phyloP scores from a whole-genome alignment of 345 rosid genomes.

The Euphorbia peplus region DNA sequence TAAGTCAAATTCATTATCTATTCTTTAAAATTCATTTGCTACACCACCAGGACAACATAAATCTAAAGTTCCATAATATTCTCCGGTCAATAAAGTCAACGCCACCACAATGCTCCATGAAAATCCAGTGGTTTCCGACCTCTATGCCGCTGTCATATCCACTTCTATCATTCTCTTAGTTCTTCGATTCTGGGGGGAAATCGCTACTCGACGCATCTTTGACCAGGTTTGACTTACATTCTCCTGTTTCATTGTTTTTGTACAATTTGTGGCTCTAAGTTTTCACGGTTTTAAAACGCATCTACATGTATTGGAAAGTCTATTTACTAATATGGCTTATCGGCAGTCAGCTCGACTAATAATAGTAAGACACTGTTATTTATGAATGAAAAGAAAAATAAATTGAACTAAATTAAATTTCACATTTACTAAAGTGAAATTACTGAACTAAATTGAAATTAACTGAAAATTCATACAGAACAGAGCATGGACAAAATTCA shows the following conservation, averaged over 20 bases:
- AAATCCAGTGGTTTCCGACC: slow-evolving; percentile 51
- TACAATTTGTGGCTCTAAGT: not conserved
- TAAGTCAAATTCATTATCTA: not conserved
- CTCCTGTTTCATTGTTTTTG: not conserved
- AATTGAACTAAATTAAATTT: too few species aligned
- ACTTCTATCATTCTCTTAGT: slow-evolving; percentile 39
- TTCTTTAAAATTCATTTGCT: not conserved
- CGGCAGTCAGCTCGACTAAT: too few species aligned
- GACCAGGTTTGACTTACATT: slow-evolving; percentile 66
- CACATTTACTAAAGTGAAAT: too few species aligned
- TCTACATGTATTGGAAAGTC: not conserved
- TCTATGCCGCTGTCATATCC: slow-evolving; percentile 43
- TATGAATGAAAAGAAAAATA: too few species aligned
- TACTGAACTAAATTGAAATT: too few species aligned
- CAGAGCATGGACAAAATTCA: too few species aligned
- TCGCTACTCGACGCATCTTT: slow-evolving; percentile 55
- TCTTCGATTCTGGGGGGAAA: slow-evolving; percentile 57
- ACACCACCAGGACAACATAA: too few species aligned
- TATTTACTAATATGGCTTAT: too few species aligned
- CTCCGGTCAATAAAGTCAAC: slow-evolving; percentile 23
- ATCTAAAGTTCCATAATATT: slow-evolving; percentile 4
- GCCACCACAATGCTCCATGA: slow-evolving; percentile 42
- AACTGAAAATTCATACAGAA: too few species aligned
- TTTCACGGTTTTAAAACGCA: too few species aligned
- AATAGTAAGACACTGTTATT: too few species aligned